Evolutionary conservation across 352 stramenopile species (phyloP).

Genomic region (Globisporangium iwayamae): DNA sequence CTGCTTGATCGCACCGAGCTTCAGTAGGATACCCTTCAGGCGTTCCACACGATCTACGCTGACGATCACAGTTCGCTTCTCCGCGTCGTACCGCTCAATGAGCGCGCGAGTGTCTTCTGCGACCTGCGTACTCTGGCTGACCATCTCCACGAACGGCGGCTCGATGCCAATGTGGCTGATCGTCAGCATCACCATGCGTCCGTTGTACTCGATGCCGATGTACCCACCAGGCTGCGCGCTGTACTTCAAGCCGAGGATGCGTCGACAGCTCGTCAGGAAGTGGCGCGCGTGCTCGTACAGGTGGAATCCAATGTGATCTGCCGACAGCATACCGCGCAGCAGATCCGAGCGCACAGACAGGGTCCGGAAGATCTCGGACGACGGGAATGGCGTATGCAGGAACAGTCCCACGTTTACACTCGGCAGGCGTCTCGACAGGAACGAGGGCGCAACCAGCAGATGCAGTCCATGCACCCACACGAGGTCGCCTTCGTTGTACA

Average conservation of each 20-base stretch:
- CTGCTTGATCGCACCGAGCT: conserved; percentile 94
- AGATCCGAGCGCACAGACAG: conserved; percentile 96
- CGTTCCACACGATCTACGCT: conserved; percentile 95
- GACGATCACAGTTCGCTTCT: conserved; percentile 83
- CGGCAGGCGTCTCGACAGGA: conserved; percentile 90
- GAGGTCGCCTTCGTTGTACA: conserved; percentile 90
- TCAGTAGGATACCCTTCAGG: conserved; percentile 96
- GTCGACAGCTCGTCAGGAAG: conserved; percentile 95
- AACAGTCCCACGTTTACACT: conserved; percentile 97
- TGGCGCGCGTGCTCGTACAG: conserved; percentile 97
- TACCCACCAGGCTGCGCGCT: conserved; percentile 90
- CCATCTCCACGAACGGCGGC: conserved; percentile 75
- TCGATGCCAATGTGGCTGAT: conserved; percentile 98
- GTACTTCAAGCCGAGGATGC: conserved; percentile 85
- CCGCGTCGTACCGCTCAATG: conserved; percentile 46
- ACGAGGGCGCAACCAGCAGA: conserved; percentile 97
- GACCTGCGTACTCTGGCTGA: conserved; percentile 55
- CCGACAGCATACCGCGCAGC: conserved; percentile 94
- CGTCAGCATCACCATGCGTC: conserved; percentile 95
- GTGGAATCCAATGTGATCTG: conserved; percentile 98
- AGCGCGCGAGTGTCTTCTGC: conserved; percentile 40
- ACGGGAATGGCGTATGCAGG: conserved; percentile 99
- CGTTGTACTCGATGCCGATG: conserved; percentile 96
- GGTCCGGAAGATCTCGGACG: conserved; percentile 98
- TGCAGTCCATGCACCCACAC: conserved; percentile 98